Percentiles rank a stretch among this genome's conserved stretches.
These are phyloP conservation scores for Ceriops tagal DNA, from an alignment of 345 rosid genomes.

Conservation along the genomic window DNA sequence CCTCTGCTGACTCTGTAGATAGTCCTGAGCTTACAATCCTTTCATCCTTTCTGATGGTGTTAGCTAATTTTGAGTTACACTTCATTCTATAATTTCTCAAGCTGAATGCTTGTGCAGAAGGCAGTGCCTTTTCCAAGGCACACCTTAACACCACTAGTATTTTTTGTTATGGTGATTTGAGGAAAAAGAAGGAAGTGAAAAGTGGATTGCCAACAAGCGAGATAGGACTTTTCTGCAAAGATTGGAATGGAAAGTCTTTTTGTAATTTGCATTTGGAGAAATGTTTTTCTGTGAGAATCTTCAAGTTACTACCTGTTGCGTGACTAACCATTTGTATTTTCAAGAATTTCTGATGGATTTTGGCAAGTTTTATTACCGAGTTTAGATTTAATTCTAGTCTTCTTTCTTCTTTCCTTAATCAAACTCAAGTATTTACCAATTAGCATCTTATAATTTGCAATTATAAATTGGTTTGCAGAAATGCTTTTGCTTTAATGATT, in stretches of 20 bases:
- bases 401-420: neutral
- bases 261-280: neutral
- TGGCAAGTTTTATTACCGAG: neutral
- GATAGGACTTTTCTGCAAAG: neutral
- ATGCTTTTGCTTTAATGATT: too few relatives aligned
- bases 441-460: neutral
- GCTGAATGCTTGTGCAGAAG: neutral
- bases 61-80: neutral
- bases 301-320: neutral
- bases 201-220: too few relatives aligned
- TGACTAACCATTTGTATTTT: too few relatives aligned
- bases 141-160: too few relatives aligned
- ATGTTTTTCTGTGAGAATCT: neutral
- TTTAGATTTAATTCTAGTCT: neutral
- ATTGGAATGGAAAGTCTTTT: neutral
- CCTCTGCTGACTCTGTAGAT: neutral
- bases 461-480: neutral
- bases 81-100: neutral
- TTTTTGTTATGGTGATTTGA: too few relatives aligned
- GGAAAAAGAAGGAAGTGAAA: too few relatives aligned
- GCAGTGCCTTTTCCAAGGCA: too few relatives aligned
- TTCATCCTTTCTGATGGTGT: neutral
- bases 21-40: neutral
- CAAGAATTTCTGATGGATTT: neutral
- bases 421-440: neutral